These are phyloP conservation scores for Penicillium manginii DNA, from an alignment of 495 filamentous ascomycete genomes.

Conservation along the genomic window DNA sequence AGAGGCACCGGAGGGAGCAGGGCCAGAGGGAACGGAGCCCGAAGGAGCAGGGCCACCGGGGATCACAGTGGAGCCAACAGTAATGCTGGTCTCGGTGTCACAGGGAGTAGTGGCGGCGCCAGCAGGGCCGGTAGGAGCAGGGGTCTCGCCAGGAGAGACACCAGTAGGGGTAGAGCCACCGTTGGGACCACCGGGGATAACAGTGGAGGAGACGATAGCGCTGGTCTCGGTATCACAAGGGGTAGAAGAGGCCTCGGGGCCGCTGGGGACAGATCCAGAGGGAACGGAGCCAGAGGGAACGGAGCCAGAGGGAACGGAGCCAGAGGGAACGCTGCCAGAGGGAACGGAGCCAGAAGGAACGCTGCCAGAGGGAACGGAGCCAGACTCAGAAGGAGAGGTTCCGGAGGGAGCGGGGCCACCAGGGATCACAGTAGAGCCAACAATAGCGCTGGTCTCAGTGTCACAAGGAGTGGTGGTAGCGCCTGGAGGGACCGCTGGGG, in stretches of 20 bases:
- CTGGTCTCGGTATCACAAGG: conserved; percentile 10
- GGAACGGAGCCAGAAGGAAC: conserved; percentile 6
- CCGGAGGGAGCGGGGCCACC: conserved; percentile 14
- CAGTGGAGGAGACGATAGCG: conserved; percentile 10
- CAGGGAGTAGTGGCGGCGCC: conserved; percentile 19
- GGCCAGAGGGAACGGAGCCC: conserved; percentile 9
- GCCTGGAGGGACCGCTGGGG: conserved; percentile 15
- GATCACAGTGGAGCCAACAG: conserved; percentile 18
- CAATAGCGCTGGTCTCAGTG: conserved; percentile 20
- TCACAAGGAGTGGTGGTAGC: conserved; percentile 23
- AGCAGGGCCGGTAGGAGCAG: conserved; percentile 13
- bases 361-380: conserved; percentile 14
- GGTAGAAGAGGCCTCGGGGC: not conserved
- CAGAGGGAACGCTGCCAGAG: conserved; percentile 16
- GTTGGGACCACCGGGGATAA: conserved; percentile 8
- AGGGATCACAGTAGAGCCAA: conserved; percentile 13
- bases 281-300: conserved; percentile 8
- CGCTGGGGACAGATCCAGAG: conserved; percentile 1
- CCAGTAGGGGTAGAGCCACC: conserved; percentile 15
- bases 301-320: conserved; percentile 7
- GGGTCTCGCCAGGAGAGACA: conserved; percentile 13
- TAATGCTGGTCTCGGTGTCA: conserved; percentile 22
- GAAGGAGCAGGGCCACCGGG: conserved; percentile 28
- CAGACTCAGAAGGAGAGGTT: conserved; percentile 11
- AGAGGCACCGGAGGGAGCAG: conserved; percentile 16